Base-by-base conservation (phyloP, 202 grass and related monocot species). In the Hordeum pubiflorum region DNA sequence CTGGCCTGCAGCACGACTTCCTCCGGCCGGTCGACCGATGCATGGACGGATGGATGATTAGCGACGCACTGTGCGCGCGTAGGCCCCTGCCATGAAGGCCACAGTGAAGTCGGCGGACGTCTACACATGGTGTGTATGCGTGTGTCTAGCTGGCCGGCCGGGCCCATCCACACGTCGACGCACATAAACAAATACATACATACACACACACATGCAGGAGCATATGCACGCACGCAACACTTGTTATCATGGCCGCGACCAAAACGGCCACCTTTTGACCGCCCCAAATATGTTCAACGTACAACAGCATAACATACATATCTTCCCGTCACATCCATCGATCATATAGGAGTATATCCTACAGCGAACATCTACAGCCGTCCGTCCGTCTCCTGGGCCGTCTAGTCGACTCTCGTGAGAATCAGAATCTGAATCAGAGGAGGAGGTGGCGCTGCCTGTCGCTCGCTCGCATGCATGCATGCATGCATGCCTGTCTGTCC, bases 371-470 rank as follows among this genome's bases (percentile, higher is more conserved):
- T 18, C 44, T 73, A 72, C 68, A 72, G 67, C 66, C 34, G 11
- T 29, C 58, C 57, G 57, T 18, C 17, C 39, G 66, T 70, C 69
- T 20, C 63, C 48, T 80, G 46, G 46, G 63, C 10, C 29, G 67
- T 24, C 60, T 74, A 55, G 81, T 84, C 80, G 18, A 15, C 58
- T 15, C 44, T 54, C 2, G 50, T 8, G 79, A 36, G 79, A 70
- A 86, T 86, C 84, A 81, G 84, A 81, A 76, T 86, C 78, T 71
- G 78, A 69, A 70, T 52, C 84, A 81, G 84, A 79, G 50, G 84
- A 79, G 50, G 50, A 7, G 84, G 71, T 55, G 62, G 9, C 20
- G 56, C 72, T 56, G 71, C 9, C 55, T 58, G 55, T 58, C 20
- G 55, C 24, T 33, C 5, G 14, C 48, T n/a, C 43, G 76, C 50